A percentile compares a stretch with the other conserved stretches of the same genome.
Conservation (phyloP, 2,329 filamentous ascomycete species). For the Annulohypoxylon truncatum region DNA sequence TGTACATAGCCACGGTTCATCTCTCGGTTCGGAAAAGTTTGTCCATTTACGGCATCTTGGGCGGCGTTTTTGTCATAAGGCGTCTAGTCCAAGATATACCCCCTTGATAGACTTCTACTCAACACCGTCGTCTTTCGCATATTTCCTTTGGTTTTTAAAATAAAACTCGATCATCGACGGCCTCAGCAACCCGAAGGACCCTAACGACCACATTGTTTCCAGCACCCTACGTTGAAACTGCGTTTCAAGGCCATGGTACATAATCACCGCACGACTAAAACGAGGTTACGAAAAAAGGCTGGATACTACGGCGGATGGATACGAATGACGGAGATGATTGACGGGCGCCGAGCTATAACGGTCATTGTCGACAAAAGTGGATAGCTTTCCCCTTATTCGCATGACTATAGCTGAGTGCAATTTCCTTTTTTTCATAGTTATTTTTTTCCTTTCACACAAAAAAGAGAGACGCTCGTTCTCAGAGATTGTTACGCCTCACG, state of each 20-base stretch:
- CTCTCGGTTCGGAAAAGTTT: slow-evolving; percentile 48
- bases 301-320: not conserved
- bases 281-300: slow-evolving; percentile 7
- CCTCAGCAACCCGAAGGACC: no score
- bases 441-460: not conserved
- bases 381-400: not conserved
- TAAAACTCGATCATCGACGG: slow-evolving; percentile 6
- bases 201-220: not conserved
- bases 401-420: not conserved
- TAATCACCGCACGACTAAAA: slow-evolving; percentile 8
- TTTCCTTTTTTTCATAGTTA: not conserved
- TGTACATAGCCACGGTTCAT: slow-evolving; percentile 34
- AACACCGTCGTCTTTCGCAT: slow-evolving; percentile 23
- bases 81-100: slow-evolving; percentile 43
- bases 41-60: slow-evolving; percentile 43
- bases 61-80: slow-evolving; percentile 47
- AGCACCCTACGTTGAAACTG: not conserved
- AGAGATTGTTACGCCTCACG: slow-evolving; percentile 40
- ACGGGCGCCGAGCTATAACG: slow-evolving; percentile 5
- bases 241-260: not conserved
- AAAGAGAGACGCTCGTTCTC: slow-evolving; percentile 28
- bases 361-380: not conserved
- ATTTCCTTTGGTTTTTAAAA: not conserved
- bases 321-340: slow-evolving; percentile 22
- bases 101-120: slow-evolving; percentile 41